Base-by-base conservation (phyloP, 805 yeast species). In the Ogataea nonfermentans region DNA sequence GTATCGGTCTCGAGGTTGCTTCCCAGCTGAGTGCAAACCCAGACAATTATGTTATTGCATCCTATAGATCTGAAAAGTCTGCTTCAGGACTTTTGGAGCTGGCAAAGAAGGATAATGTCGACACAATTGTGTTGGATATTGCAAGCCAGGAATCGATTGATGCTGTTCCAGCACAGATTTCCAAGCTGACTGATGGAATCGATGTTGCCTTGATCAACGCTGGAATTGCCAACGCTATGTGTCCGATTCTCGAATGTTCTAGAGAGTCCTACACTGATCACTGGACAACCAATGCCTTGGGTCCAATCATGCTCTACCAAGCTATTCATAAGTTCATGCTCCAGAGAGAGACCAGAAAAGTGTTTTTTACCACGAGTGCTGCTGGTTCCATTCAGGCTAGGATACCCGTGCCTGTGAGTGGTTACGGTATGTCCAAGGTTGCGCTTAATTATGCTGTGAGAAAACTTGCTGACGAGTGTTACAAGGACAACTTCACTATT, bases 1-100 rank as follows among this genome's bases (percentile, higher is more conserved):
- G 73, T 6, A 61, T 69, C 29, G 73, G 74, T 4, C 53, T 57
- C 11, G 54, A 53, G 2, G 48, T 68, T 7, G 59, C 54, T 2
- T 53, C 59, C 29, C 49, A 50, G 26, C 44, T 66, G 15, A 47
- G 57, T 16, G 34, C 41, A 4, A 42, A 48, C 7, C 29, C 52
- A 24, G 32, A 43, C 8, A 53, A 46, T 32, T 14, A 29, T 5
- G 56, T 62, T 10, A 41, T 59, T 28, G 59, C 60, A 1, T 14
- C 41, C 10, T 15, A 29, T 9, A 42, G 38, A 35, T 17, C 25
- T 24, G 24, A 19, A 19, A 15, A 32, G n/a, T 12, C 27, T 35
- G 30, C 41, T n/a, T 22, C 53, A 14, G 51, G 43, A 10, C 40
- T 60, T 24, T 9, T 35, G 14, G 41, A 48, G 26, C 37, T 51